These are phyloP conservation scores for Kuraishia ogatae DNA, from an alignment of 805 yeast genomes.

Conservation along the genomic window DNA sequence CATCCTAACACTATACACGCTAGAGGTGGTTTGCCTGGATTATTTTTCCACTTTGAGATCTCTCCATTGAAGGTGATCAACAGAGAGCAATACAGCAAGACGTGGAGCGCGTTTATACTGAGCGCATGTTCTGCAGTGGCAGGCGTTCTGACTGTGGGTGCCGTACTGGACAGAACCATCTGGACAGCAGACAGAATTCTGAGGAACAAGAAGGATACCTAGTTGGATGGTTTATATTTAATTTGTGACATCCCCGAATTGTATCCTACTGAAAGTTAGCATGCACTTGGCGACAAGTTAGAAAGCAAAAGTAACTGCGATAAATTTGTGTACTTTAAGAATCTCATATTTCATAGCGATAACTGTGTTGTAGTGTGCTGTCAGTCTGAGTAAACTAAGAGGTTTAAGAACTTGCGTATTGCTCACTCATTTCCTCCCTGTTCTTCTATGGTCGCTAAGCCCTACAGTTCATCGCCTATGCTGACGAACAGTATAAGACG, in stretches of 20 bases:
- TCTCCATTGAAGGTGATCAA: constrained; percentile 89
- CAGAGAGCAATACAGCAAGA: constrained; percentile 60
- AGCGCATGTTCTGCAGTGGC: constrained; percentile 87
- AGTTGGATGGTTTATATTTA: neutral
- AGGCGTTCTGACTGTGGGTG: constrained; percentile 88
- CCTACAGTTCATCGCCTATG: no score
- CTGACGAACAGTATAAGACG: no score
- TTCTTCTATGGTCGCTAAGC: no score
- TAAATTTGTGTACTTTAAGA: no score
- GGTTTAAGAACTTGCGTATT: no score
- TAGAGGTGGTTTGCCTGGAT: constrained; percentile 86
- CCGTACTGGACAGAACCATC: constrained; percentile 78
- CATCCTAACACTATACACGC: constrained; percentile 80
- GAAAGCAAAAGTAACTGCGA: no score
- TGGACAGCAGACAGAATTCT: constrained; percentile 83
- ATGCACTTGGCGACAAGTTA: neutral
- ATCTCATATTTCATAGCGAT: no score
- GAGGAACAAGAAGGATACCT: constrained; percentile 51
- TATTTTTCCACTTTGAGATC: constrained; percentile 82
- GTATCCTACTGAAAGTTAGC: no score
- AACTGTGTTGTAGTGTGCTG: no score
- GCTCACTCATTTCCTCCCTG: no score
- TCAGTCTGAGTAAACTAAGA: no score
- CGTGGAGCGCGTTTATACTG: constrained; percentile 76
- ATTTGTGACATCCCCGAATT: no score